phyloP scores from a whole-genome alignment of 2,329 filamentous ascomycete genomes.

The Calycina herbarum region DNA sequence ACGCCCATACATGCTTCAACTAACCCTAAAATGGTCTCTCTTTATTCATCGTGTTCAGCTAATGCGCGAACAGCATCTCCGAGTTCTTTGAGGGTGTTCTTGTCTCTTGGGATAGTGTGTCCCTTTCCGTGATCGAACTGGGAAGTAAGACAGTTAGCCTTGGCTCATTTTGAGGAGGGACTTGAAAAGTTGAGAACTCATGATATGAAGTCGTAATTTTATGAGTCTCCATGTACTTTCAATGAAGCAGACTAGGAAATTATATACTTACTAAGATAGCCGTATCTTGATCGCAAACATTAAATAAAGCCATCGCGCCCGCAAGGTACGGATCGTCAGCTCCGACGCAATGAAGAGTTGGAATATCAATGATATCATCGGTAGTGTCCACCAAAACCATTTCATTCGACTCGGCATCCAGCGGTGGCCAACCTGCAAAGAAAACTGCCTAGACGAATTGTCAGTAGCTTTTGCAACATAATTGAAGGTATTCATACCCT shows the following conservation, averaged over 20 bases:
- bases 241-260: background rate
- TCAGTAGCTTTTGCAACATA: background rate
- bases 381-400: constrained; percentile 51
- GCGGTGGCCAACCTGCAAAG: constrained; percentile 53
- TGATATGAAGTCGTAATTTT: too few relatives aligned
- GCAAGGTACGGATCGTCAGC: constrained; percentile 60
- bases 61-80: constrained; percentile 23
- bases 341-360: constrained; percentile 54
- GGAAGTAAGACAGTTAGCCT: background rate
- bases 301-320: constrained; percentile 61
- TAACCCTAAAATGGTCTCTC: background rate
- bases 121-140: constrained; percentile 64
- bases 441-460: constrained; percentile 42
- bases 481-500: constrained; percentile 26
- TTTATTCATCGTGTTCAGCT: background rate
- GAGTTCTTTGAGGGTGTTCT: constrained; percentile 37
- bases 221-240: too few relatives aligned
- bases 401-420: constrained; percentile 45
- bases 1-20: too few relatives aligned
- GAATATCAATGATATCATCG: constrained; percentile 51
- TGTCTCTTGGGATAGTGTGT: constrained; percentile 59
- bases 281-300: constrained; percentile 59
- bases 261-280: constrained; percentile 45
- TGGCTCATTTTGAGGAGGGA: background rate
- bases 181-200: background rate